A percentile compares a stretch with the other conserved stretches of the same genome.
These are phyloP conservation scores for Lignosus rhinocerotis DNA, from an alignment of 1,284 basidiomycete genomes.

Conservation along the genomic window DNA sequence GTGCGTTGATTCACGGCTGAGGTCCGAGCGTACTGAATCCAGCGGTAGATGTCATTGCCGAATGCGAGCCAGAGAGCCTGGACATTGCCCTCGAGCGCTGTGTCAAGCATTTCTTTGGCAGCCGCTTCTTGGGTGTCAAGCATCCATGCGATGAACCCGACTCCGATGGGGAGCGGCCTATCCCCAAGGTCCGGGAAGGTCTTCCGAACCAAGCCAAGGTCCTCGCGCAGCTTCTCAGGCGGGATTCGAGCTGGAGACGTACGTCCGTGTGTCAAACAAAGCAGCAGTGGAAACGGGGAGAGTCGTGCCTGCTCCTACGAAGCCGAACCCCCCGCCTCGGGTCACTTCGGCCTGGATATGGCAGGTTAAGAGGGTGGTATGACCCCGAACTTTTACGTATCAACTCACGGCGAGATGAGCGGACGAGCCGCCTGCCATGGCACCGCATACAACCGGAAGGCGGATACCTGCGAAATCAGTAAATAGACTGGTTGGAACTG, in stretches of 20 bases:
- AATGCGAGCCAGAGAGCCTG: constrained; percentile 75
- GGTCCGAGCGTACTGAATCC: constrained; percentile 60
- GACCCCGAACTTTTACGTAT: constrained; percentile 7
- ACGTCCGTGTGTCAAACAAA: neutral
- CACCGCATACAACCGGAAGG: constrained; percentile 59
- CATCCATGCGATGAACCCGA: constrained; percentile 73
- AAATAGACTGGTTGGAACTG: constrained; percentile 4
- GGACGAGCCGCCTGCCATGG: constrained; percentile 71
- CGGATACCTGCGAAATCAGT: constrained; percentile 31
- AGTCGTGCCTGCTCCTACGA: constrained; percentile 55
- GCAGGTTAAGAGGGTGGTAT: neutral
- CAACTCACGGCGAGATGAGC: constrained; percentile 54
- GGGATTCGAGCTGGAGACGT: constrained; percentile 17
- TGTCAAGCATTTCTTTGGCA: constrained; percentile 43
- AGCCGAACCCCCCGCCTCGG: constrained; percentile 70
- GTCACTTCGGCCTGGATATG: constrained; percentile 47
- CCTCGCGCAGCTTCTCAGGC: constrained; percentile 43
- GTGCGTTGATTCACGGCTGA: constrained; percentile 43
- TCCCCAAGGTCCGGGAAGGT: constrained; percentile 34
- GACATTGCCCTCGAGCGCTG: constrained; percentile 56
- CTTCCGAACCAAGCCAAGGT: constrained; percentile 50
- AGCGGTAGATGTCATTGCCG: constrained; percentile 55
- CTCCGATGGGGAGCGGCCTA: constrained; percentile 58
- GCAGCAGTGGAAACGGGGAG: neutral
- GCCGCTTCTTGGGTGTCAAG: constrained; percentile 54